These are phyloP conservation scores for Chalara sp. DNA, from an alignment of 2,329 filamentous ascomycete genomes.

Conservation along the genomic window DNA sequence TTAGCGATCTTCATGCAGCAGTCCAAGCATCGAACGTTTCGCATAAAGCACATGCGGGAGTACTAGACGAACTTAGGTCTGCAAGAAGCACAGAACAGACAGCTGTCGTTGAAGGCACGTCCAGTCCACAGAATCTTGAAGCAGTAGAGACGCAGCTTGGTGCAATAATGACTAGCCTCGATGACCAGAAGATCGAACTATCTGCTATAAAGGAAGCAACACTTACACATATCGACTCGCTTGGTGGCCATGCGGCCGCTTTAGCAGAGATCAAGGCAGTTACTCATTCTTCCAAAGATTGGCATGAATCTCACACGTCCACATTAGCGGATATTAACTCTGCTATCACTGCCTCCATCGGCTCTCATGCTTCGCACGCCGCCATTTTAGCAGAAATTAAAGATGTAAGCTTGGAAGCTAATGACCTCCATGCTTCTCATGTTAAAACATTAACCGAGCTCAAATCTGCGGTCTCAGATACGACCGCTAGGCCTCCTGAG, in stretches of 20 bases:
- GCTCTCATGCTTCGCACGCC: constrained; percentile 8
- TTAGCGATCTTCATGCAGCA: constrained; percentile 12
- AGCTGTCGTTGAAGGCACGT: neutral
- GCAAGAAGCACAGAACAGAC: constrained; percentile 6
- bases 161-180: constrained; percentile 10
- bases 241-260: constrained; percentile 8
- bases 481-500: neutral
- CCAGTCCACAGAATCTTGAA: neutral
- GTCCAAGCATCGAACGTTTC: constrained; percentile 13
- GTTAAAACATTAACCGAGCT: constrained; percentile 7
- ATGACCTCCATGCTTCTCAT: constrained; percentile 4
- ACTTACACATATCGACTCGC: constrained; percentile 10
- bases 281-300: constrained; percentile 1
- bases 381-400: constrained; percentile 13
- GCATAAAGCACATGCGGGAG: constrained; percentile 8
- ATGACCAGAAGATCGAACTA: constrained; percentile 13
- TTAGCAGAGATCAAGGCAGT: constrained; percentile 14
- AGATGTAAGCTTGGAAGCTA: neutral
- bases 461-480: constrained; percentile 3
- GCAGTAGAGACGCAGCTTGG: constrained; percentile 10
- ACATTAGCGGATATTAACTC: constrained; percentile 16
- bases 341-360: constrained; percentile 6
- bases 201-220: constrained; percentile 8
- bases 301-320: constrained; percentile 6
- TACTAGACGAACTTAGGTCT: constrained; percentile 17